Evolutionary conservation across 805 yeast species (phyloP), one percentile per base, ranked within the genome.

Genomic region (Zygosaccharomyces kombuchaensis): DNA sequence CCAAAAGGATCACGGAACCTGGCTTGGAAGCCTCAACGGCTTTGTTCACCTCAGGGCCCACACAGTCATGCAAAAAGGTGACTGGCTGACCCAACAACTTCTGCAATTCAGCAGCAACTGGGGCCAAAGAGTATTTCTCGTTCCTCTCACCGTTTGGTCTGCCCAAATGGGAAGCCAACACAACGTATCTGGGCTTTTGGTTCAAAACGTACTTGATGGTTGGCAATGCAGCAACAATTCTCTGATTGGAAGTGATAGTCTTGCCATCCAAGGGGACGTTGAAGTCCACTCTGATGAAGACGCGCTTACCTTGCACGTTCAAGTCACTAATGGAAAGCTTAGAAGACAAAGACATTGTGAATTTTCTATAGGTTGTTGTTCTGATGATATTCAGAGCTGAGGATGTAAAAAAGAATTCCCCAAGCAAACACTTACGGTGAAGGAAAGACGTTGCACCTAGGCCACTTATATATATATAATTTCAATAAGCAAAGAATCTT

Each of bases 171-270:
- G 98, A 90, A 56, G 97, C 98, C 61, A 93, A 80, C 59, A 93
- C 76, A 57, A 93, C 83, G 57, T 81, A 87, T 78, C 84, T 88
- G 67, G 99, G 96, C 65, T 85, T 80, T 59, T 91, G 84, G 67
- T 87, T 91, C 68, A 86, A 75, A 44, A 91, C 97, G 71, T 91
- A 93, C 74, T 95, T 72, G 76, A 93, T 93, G 60, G 99, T 91
- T 71, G 99, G 99, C 63, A 95, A 75, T 59, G 99, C 99, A 69
- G 99, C 99, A 63, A 90, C 98, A 67, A 93, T 93, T 77, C 99
- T 85, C 77, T 93, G 98, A 79, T 93, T 95, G 82, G 95, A 93
- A 76, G 99, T 95, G 78, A 93, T 93, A 69, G 83, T 90, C 65
- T 79, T 80, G 60, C 97, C 98, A 67, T 93, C 98, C 62, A 93